phyloP scores from a whole-genome alignment of 805 yeast genomes.

The Candida glaebosa region DNA sequence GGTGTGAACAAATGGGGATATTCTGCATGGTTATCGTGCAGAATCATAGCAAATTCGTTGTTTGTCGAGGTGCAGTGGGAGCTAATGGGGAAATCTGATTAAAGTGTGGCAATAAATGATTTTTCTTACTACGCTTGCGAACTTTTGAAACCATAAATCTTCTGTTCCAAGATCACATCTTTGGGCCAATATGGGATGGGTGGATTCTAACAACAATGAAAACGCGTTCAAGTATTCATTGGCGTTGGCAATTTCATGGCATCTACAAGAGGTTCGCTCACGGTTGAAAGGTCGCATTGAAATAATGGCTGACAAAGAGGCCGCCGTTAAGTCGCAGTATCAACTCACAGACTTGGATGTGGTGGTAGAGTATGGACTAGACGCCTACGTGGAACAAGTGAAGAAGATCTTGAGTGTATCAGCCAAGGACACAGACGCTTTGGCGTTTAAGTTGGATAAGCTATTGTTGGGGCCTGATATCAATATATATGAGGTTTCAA shows the following conservation, averaged over 20 bases:
- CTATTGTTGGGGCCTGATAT: slow-evolving; percentile 19
- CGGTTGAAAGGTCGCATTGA: neutral
- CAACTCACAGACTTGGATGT: slow-evolving; percentile 3
- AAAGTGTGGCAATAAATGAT: neutral
- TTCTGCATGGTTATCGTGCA: neutral
- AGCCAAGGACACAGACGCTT: slow-evolving; percentile 8
- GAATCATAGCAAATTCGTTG: neutral
- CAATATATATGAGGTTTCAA: slow-evolving; percentile 9
- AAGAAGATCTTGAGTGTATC: slow-evolving; percentile 2
- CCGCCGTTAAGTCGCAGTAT: neutral
- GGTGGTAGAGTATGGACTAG: neutral
- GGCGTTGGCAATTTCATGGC: slow-evolving; percentile 1
- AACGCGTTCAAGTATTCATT: slow-evolving; percentile 1
- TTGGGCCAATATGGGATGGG: neutral
- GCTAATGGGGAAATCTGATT: too few relatives aligned
- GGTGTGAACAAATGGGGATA: slow-evolving; percentile 17
- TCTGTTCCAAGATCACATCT: neutral
- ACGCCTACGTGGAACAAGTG: slow-evolving; percentile 2
- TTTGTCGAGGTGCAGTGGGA: too few relatives aligned
- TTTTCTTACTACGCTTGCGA: neutral
- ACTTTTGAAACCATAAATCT: neutral
- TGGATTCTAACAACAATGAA: neutral
- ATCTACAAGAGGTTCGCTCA: neutral
- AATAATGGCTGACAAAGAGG: neutral
- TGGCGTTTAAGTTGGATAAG: slow-evolving; percentile 12